Evolutionary conservation across 371 early-diverging fungal genomes (phyloP).

Genomic region (Mucor saturninus): DNA sequence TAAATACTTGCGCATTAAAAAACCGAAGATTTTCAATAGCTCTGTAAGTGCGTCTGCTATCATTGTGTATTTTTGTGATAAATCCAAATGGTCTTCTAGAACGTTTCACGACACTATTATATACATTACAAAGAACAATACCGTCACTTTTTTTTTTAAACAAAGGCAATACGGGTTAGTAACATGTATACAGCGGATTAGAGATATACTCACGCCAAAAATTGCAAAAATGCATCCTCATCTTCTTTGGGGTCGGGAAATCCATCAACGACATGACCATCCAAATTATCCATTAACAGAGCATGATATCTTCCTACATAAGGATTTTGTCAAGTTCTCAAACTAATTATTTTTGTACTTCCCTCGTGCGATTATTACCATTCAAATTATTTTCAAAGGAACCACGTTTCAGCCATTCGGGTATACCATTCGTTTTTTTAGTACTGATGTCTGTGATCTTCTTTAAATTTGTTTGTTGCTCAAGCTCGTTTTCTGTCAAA

Average conservation of each 20-base stretch:
- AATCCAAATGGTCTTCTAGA: slow-evolving; percentile 67
- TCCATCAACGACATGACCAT: slow-evolving; percentile 14
- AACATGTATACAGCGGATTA: too few species aligned
- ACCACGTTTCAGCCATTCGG: slow-evolving; percentile 45
- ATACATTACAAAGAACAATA: slow-evolving; percentile 57
- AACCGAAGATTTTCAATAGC: slow-evolving; percentile 68
- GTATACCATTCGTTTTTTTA: slow-evolving; percentile 22
- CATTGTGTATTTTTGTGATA: slow-evolving; percentile 62
- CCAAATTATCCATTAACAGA: slow-evolving; percentile 41
- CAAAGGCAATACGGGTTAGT: too few species aligned
- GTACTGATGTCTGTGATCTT: not conserved
- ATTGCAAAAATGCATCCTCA: slow-evolving; percentile 49
- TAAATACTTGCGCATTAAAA: slow-evolving; percentile 61
- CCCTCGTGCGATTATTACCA: slow-evolving; percentile 28
- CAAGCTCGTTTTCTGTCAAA: slow-evolving; percentile 16
- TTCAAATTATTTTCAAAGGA: slow-evolving; percentile 39
- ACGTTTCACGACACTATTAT: slow-evolving; percentile 60
- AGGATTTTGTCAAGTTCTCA: slow-evolving; percentile 1
- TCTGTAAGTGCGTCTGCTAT: slow-evolving; percentile 66
- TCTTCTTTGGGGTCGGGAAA: slow-evolving; percentile 50
- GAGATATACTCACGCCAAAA: slow-evolving; percentile 39
- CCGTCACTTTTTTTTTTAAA: slow-evolving; percentile 50
- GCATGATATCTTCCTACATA: slow-evolving; percentile 47
- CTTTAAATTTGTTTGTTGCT: not conserved
- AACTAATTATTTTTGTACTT: not conserved